Percentiles rank a stretch among this genome's conserved stretches.
phyloP scores from a whole-genome alignment of 2,329 filamentous ascomycete species.

The Harringtonia aguacate region DNA sequence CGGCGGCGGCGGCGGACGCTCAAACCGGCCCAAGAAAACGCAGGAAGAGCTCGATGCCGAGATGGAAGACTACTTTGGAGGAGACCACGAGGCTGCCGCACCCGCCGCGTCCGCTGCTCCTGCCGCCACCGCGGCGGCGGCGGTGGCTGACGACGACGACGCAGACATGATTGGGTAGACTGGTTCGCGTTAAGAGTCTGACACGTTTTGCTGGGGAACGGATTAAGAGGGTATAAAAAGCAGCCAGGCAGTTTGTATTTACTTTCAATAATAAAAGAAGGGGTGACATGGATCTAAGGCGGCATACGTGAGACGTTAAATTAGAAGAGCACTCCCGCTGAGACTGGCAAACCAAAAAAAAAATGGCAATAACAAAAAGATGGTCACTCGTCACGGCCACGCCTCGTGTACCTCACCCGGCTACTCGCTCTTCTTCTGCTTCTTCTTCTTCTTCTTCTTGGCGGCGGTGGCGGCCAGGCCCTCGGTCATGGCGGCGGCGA shows the following conservation, averaged over 20 bases:
- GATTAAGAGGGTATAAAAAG: not conserved
- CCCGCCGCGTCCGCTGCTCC: conserved; percentile 19
- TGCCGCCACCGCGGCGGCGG: conserved; percentile 14
- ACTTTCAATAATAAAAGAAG: too few species aligned
- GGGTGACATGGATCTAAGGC: too few species aligned
- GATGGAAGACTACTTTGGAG: conserved; percentile 86
- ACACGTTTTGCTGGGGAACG: not conserved
- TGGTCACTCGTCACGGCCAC: too few species aligned
- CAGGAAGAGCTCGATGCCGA: conserved; percentile 90
- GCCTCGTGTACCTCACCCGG: too few species aligned
- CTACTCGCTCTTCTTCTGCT: not conserved
- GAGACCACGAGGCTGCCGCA: conserved; percentile 25
- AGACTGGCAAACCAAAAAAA: too few species aligned
- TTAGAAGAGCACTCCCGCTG: too few species aligned
- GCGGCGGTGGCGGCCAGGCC: conserved; percentile 12
- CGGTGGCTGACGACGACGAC: conserved; percentile 27
- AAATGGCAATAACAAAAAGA: too few species aligned
- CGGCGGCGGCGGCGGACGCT: conserved; percentile 13
- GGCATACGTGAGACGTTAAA: too few species aligned
- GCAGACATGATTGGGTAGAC: conserved; percentile 18
- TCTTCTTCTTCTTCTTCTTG: conserved; percentile 12
- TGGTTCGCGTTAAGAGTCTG: too few species aligned
- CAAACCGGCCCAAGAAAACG: conserved; percentile 47
- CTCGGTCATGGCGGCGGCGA: conserved; percentile 13
- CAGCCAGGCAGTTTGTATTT: not conserved